Evolutionary conservation across 495 filamentous ascomycete genomes (phyloP).

Genomic region (Hypoxylon trugodes): DNA sequence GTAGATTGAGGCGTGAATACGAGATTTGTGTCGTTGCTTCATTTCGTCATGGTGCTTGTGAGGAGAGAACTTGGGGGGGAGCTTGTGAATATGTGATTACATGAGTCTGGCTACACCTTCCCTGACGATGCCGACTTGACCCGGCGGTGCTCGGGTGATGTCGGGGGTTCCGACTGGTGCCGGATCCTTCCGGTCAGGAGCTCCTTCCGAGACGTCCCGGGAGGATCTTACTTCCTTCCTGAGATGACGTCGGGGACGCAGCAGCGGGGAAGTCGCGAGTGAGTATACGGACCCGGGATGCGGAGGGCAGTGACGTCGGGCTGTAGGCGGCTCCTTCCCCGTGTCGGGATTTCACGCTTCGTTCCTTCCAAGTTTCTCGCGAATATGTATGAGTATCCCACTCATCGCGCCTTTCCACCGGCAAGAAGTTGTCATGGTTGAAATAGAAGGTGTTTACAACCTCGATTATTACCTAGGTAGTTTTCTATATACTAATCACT

Average conservation of each 20-base stretch:
- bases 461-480: no score
- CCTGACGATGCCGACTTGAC: conserved; percentile 16
- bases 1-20: not conserved
- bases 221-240: not conserved
- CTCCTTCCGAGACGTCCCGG: conserved; percentile 19
- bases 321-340: not conserved
- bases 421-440: no score
- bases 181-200: conserved; percentile 22
- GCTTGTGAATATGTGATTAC: not conserved
- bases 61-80: not conserved
- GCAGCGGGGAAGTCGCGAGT: not conserved
- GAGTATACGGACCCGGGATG: not conserved
- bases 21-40: not conserved
- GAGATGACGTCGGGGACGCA: not conserved
- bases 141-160: conserved; percentile 31
- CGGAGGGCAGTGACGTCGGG: not conserved
- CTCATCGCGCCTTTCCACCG: no score
- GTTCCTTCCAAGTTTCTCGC: no score
- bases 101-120: not conserved
- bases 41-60: not conserved
- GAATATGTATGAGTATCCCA: no score
- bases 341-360: not conserved
- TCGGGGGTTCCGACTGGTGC: conserved; percentile 11
- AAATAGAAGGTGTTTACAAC: no score
- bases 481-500: no score